These are phyloP conservation scores for Trametopsis cervina DNA, from an alignment of 768 basidiomycete species.

Conservation along the genomic window DNA sequence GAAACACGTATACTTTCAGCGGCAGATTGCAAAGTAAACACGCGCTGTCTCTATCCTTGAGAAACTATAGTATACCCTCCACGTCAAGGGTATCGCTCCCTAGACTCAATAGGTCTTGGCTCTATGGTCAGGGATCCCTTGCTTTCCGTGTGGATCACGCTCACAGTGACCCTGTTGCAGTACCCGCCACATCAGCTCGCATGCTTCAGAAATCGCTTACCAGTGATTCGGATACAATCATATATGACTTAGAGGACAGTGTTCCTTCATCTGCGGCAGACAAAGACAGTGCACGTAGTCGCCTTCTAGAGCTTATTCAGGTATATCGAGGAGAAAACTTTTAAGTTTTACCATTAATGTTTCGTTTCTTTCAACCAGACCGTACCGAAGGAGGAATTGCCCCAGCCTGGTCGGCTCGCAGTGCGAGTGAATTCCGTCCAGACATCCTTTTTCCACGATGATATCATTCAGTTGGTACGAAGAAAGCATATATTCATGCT, in stretches of 20 bases:
- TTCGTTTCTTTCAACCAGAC: conserved; percentile 4
- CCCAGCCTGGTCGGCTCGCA: conserved; percentile 47
- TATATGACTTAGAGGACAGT: conserved; percentile 89
- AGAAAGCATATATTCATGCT: conserved; percentile 28
- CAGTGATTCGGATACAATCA: conserved; percentile 61
- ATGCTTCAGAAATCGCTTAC: conserved; percentile 77
- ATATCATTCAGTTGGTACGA: conserved; percentile 56
- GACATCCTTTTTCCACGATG: conserved; percentile 60
- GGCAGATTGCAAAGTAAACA: conserved; percentile 1
- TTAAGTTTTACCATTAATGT: not conserved
- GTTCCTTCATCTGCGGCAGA: conserved; percentile 54
- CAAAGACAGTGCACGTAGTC: conserved; percentile 51
- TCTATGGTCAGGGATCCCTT: conserved; percentile 37
- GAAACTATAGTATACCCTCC: too few relatives aligned
- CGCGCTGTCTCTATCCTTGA: not conserved
- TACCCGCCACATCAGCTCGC: conserved; percentile 71
- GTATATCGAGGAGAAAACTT: conserved; percentile 35
- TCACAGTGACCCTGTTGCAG: conserved; percentile 26
- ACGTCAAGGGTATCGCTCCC: not conserved
- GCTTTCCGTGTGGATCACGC: not conserved
- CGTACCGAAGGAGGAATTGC: conserved; percentile 25
- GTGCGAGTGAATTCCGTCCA: conserved; percentile 64
- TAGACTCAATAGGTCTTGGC: conserved; percentile 45
- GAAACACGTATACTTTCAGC: too few relatives aligned
- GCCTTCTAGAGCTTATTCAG: conserved; percentile 47